A percentile compares a stretch with the other conserved stretches of the same genome.
These are phyloP conservation scores for Coemansia sp. DNA, from an alignment of 192 early-diverging fungal species.

Conservation along the genomic window DNA sequence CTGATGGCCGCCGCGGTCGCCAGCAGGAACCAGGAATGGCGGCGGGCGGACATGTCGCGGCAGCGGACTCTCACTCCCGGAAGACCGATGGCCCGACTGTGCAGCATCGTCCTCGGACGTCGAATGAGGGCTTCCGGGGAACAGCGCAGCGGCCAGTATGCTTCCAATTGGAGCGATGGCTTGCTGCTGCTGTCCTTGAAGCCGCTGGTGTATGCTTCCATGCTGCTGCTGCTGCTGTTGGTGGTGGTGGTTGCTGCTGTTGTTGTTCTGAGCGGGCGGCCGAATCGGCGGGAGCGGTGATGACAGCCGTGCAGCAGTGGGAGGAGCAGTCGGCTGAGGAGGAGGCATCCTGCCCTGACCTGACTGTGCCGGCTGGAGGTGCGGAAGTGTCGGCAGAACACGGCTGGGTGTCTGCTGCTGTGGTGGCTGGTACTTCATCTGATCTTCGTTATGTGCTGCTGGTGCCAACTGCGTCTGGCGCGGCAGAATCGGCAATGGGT, in stretches of 20 bases:
- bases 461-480: constrained; percentile 30
- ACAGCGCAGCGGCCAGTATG: constrained; percentile 46
- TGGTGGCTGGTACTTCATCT: constrained; percentile 23
- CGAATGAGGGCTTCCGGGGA: constrained; percentile 51
- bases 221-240: constrained; percentile 16
- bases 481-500: constrained; percentile 53
- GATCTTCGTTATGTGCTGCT: constrained; percentile 12
- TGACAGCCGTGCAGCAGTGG: not conserved
- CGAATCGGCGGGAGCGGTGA: constrained; percentile 43
- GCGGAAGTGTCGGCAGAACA: constrained; percentile 44
- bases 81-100: constrained; percentile 46
- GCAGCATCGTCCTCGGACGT: constrained; percentile 40
- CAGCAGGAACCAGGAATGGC: constrained; percentile 45
- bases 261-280: constrained; percentile 9
- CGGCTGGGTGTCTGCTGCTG: constrained; percentile 25
- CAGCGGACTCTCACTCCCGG: constrained; percentile 51
- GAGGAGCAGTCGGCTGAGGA: constrained; percentile 38
- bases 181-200: constrained; percentile 21
- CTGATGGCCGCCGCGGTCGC: constrained; percentile 53
- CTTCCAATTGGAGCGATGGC: constrained; percentile 40
- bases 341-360: constrained; percentile 50
- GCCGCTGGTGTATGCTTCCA: constrained; percentile 15
- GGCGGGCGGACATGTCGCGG: constrained; percentile 38
- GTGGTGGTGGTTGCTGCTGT: constrained; percentile 14
- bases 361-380: constrained; percentile 43